These are phyloP conservation scores for Isabelozyma gotoi DNA, from an alignment of 805 yeast genomes.

Conservation along the genomic window DNA sequence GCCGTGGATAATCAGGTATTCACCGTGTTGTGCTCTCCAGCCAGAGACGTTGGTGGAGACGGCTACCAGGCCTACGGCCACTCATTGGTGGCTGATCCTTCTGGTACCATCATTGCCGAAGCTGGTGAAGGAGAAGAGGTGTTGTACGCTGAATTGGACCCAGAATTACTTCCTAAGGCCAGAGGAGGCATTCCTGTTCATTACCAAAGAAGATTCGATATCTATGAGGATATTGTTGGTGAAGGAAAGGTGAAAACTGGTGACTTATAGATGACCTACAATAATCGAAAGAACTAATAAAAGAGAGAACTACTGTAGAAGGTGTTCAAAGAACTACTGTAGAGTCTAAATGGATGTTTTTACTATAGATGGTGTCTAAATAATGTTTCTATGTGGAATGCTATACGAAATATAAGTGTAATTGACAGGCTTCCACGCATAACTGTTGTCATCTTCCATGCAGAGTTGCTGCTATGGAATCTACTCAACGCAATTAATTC, in stretches of 20 bases:
- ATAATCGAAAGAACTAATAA: too few species aligned
- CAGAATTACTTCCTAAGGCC: constrained; percentile 37
- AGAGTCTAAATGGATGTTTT: too few species aligned
- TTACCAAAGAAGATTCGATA: constrained; percentile 42
- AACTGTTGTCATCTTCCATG: too few species aligned
- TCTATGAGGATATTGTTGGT: constrained; percentile 37
- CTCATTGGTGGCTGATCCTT: constrained; percentile 44
- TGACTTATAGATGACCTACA: constrained; percentile 16
- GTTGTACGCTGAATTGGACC: constrained; percentile 40
- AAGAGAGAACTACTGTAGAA: too few species aligned
- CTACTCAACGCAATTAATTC: too few species aligned
- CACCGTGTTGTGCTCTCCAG: constrained; percentile 83
- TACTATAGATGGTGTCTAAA: too few species aligned
- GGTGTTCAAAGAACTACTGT: too few species aligned
- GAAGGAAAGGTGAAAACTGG: constrained; percentile 28
- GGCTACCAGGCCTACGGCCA: constrained; percentile 49
- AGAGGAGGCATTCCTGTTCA: constrained; percentile 43
- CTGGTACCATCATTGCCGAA: constrained; percentile 41
- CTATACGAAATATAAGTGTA: too few species aligned
- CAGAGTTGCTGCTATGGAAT: too few species aligned
- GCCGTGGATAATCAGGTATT: constrained; percentile 75
- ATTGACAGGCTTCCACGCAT: too few species aligned
- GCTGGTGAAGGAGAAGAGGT: constrained; percentile 48
- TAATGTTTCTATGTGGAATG: too few species aligned
- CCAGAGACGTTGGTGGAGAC: constrained; percentile 61